Evolutionary conservation across 2,329 filamentous ascomycete genomes (phyloP).

Genomic region (Dactylellina cionopaga): DNA sequence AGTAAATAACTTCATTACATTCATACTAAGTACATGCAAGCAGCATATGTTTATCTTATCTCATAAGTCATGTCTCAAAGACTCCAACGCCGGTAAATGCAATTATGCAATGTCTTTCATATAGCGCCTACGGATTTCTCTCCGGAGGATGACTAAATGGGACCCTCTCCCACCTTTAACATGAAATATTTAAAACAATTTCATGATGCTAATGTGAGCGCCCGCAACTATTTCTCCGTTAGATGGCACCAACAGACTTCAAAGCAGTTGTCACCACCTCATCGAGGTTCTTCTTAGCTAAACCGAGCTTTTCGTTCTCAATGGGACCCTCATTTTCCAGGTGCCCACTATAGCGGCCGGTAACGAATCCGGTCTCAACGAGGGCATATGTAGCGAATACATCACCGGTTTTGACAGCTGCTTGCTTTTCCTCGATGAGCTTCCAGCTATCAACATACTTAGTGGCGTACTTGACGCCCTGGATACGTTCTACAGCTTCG

Average conservation of each 20-base stretch:
- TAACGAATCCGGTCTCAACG: conserved; percentile 59
- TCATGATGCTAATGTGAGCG: no score
- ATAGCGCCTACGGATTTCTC: no score
- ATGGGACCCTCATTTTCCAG: conserved; percentile 59
- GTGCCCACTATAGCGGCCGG: conserved; percentile 58
- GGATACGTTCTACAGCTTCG: conserved; percentile 63
- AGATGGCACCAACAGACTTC: conserved; percentile 48
- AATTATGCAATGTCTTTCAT: no score
- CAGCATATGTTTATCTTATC: no score
- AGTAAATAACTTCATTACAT: no score
- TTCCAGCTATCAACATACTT: conserved; percentile 57
- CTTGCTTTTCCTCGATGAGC: conserved; percentile 58
- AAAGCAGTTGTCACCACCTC: conserved; percentile 55
- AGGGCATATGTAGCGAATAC: conserved; percentile 56
- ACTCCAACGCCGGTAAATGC: no score
- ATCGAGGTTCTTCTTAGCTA: conserved; percentile 56
- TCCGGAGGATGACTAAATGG: no score
- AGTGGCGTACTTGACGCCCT: conserved; percentile 62
- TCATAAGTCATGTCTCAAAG: no score
- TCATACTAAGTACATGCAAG: no score
- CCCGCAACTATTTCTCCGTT: no score
- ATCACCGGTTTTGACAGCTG: conserved; percentile 56
- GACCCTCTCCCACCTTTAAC: no score
- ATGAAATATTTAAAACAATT: no score
- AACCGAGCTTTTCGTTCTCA: conserved; percentile 58